phyloP scores from a whole-genome alignment of 2,329 filamentous ascomycete species.

The Penicillium brevicompactum region DNA sequence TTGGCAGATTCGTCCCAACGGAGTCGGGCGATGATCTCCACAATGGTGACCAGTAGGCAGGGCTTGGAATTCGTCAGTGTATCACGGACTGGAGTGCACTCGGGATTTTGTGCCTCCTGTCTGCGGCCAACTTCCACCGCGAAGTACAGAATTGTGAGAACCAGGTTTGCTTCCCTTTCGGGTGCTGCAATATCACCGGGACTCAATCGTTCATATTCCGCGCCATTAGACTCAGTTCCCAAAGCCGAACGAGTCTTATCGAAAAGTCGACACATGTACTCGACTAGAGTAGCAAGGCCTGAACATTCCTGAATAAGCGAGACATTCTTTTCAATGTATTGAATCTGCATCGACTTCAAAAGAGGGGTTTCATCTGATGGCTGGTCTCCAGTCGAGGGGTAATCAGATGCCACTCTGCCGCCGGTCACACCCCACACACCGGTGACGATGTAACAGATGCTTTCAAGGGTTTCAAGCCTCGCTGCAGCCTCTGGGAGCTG shows the following conservation, averaged over 20 bases:
- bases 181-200: conserved; percentile 38
- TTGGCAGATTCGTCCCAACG: conserved; percentile 66
- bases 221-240: conserved; percentile 26
- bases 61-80: conserved; percentile 62
- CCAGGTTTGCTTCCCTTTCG: conserved; percentile 45
- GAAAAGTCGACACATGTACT: conserved; percentile 42
- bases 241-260: conserved; percentile 36
- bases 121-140: conserved; percentile 44
- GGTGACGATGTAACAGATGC: conserved; percentile 58
- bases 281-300: conserved; percentile 39
- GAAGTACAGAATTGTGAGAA: conserved; percentile 48
- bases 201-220: conserved; percentile 34
- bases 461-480: conserved; percentile 50
- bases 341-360: conserved; percentile 51
- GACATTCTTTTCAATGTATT: conserved; percentile 49
- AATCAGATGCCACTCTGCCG: conserved; percentile 42
- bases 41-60: conserved; percentile 70
- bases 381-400: conserved; percentile 35
- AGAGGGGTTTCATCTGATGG: conserved; percentile 45
- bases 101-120: conserved; percentile 32
- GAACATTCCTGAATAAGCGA: conserved; percentile 39
- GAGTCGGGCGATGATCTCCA: conserved; percentile 67
- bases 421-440: conserved; percentile 73
- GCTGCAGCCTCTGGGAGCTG: conserved; percentile 41
- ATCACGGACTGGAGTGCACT: conserved; percentile 30